Evolutionary conservation across 345 rosid species (phyloP).

Genomic region (Chamaenerion angustifolium): DNA sequence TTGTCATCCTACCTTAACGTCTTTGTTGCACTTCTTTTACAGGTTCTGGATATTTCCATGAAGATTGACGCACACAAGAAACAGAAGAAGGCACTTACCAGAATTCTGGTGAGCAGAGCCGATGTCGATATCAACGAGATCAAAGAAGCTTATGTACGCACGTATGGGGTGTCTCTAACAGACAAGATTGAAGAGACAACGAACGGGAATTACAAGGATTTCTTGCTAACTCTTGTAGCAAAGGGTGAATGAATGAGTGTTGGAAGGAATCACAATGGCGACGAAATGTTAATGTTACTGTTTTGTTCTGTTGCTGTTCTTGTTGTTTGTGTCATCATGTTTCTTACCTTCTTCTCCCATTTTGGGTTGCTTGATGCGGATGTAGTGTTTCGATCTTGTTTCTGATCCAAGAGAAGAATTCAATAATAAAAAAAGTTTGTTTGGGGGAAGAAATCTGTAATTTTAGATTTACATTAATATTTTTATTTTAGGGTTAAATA

Average conservation of each 20-base stretch:
- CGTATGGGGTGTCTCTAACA: conserved; percentile 30
- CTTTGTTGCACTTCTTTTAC: conserved; percentile 3
- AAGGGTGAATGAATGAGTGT: conserved; percentile 27
- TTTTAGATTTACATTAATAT: too few relatives aligned
- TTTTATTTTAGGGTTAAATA: too few relatives aligned
- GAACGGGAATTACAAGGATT: conserved; percentile 72
- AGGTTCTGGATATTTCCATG: conserved; percentile 56
- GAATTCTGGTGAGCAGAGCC: conserved; percentile 64
- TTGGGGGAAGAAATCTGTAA: too few relatives aligned
- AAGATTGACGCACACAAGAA: conserved; percentile 32
- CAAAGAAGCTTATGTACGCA: conserved; percentile 24
- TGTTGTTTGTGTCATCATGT: too few relatives aligned
- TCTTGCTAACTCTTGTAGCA: conserved; percentile 41
- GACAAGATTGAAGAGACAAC: conserved; percentile 34
- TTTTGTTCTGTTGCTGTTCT: too few relatives aligned
- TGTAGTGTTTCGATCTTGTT: too few relatives aligned
- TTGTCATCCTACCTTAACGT: not conserved
- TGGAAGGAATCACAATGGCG: not conserved
- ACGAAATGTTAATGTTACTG: too few relatives aligned
- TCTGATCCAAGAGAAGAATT: too few relatives aligned
- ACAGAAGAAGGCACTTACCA: conserved; percentile 45
- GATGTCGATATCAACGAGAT: conserved; percentile 52
- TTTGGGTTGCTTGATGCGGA: too few relatives aligned
- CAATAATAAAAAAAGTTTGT: too few relatives aligned
- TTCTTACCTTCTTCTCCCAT: too few relatives aligned